Evolutionary conservation across 2,329 filamentous ascomycete genomes (phyloP).

Genomic region (Microascus cirrosus): DNA sequence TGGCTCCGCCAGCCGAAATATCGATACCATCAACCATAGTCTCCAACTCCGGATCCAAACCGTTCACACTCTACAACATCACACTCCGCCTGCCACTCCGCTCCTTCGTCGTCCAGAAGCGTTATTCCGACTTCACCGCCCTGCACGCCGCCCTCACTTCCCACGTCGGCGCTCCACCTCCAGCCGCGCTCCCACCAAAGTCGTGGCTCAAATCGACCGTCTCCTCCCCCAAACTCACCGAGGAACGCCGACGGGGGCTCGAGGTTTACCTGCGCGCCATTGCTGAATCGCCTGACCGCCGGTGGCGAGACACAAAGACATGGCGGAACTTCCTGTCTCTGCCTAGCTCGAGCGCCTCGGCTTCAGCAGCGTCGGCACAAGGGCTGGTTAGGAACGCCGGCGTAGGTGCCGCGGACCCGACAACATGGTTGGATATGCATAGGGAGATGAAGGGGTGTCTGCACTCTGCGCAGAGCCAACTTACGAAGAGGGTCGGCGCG

Average conservation of each 20-base stretch:
- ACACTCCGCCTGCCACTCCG: conserved; percentile 65
- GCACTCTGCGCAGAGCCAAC: conserved; percentile 52
- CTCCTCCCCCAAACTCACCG: conserved; percentile 56
- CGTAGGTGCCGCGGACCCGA: conserved; percentile 41
- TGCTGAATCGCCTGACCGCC: conserved; percentile 58
- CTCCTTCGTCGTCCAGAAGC: conserved; percentile 66
- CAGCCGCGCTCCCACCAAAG: conserved; percentile 57
- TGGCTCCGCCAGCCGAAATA: conserved; percentile 57
- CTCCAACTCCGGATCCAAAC: conserved; percentile 43
- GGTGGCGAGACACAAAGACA: conserved; percentile 62
- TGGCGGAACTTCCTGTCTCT: conserved; percentile 69
- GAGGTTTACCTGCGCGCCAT: conserved; percentile 64
- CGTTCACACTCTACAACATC: conserved; percentile 71
- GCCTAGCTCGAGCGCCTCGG: conserved; percentile 38
- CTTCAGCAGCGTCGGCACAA: conserved; percentile 34
- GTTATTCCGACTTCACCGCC: conserved; percentile 67
- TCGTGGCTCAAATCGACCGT: conserved; percentile 69
- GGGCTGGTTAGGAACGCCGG: conserved; percentile 26
- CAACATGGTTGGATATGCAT: conserved; percentile 68
- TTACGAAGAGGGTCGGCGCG: conserved; percentile 55
- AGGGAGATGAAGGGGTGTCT: conserved; percentile 61
- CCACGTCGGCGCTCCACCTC: conserved; percentile 52
- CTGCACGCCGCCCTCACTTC: conserved; percentile 53
- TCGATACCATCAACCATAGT: conserved; percentile 56
- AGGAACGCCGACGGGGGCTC: conserved; percentile 55